A percentile compares a stretch with the other conserved stretches of the same genome.
These are phyloP conservation scores for Hirschfeldia incana DNA, from an alignment of 345 rosid genomes.

Conservation along the genomic window DNA sequence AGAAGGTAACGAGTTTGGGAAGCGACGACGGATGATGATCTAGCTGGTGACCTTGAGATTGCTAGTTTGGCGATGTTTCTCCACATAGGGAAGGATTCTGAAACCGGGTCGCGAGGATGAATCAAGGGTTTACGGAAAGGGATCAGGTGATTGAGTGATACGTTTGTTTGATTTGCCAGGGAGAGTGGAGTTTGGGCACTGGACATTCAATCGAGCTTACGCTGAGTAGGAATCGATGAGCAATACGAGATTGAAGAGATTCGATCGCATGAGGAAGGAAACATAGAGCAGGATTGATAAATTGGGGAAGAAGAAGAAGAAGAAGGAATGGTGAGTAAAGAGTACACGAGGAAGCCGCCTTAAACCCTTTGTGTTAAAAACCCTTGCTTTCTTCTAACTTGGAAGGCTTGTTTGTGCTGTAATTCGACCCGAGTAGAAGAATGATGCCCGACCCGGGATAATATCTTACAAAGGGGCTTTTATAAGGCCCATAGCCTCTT, in stretches of 20 bases:
- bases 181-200: conserved; percentile 41
- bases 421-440: background rate
- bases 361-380: conserved; percentile 38
- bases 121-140: conserved; percentile 36
- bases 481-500: background rate
- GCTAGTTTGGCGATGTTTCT: conserved; percentile 64
- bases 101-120: conserved; percentile 20
- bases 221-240: background rate
- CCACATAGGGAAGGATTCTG: conserved; percentile 65
- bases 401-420: background rate
- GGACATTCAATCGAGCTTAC: conserved; percentile 60
- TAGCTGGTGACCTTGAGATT: conserved; percentile 39
- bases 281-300: background rate
- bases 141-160: conserved; percentile 36
- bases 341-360: conserved; percentile 38
- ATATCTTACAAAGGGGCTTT: background rate
- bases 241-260: background rate
- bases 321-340: conserved; percentile 11
- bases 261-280: conserved; percentile 13
- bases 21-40: conserved; percentile 11
- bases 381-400: conserved; percentile 13
- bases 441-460: conserved; percentile 4
- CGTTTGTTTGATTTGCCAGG: conserved; percentile 35
- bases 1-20: conserved; percentile 40
- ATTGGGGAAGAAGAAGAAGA: conserved; percentile 1